Conservation (phyloP, 306 rosid species). For the Canavalia gladiata region DNA sequence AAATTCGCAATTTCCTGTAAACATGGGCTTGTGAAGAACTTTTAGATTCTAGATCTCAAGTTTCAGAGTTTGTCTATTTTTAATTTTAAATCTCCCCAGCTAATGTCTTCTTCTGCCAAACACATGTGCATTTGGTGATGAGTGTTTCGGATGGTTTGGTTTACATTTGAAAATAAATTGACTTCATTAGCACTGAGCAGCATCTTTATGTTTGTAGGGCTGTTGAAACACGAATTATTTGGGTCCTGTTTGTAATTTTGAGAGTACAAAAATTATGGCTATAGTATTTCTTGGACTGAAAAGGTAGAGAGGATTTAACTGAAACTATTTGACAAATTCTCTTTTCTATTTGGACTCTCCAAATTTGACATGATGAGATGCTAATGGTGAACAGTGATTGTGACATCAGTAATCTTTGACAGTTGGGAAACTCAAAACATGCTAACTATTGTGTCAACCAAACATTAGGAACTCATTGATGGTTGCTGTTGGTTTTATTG, state of each 20-base stretch:
- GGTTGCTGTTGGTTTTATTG: neutral
- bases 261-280: neutral
- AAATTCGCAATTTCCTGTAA: neutral
- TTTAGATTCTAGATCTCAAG: slow-evolving; percentile 41
- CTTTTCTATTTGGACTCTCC: neutral
- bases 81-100: neutral
- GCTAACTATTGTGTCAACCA: neutral
- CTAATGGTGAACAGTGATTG: neutral
- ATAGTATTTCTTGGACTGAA: slow-evolving; percentile 14
- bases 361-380: neutral
- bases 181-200: neutral
- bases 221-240: neutral
- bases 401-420: neutral
- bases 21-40: neutral
- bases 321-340: neutral
- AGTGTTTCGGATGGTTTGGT: slow-evolving; percentile 15
- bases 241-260: neutral
- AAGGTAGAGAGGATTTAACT: slow-evolving; percentile 2
- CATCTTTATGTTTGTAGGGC: neutral
- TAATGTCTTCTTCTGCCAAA: neutral
- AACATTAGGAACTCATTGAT: neutral
- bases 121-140: neutral
- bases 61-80: neutral
- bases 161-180: neutral
- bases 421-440: neutral